Evolutionary conservation across 2,329 filamentous ascomycete species (phyloP).

Genomic region (Diplodia corticola): DNA sequence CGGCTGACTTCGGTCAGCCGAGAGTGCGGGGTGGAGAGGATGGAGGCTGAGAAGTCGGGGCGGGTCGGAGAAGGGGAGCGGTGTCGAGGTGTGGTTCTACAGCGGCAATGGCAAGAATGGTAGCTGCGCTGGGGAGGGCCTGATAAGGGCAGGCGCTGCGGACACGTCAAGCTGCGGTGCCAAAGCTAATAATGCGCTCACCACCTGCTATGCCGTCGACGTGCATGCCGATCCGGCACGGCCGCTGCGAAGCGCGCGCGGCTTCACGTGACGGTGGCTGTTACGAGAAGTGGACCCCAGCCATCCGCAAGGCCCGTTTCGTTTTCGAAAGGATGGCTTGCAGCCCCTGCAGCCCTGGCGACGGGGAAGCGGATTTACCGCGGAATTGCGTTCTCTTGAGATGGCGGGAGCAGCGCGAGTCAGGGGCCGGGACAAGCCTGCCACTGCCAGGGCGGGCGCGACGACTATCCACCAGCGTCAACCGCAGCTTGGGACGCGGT

Average conservation of each 20-base stretch:
- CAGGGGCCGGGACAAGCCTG: background rate
- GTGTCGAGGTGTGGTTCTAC: slow-evolving; percentile 15
- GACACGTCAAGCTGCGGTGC: slow-evolving; percentile 1
- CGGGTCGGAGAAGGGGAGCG: background rate
- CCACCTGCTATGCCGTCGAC: background rate
- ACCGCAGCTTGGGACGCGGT: background rate
- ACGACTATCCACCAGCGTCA: background rate
- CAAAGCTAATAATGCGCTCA: background rate
- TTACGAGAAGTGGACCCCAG: background rate
- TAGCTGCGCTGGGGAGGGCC: background rate
- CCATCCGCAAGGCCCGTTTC: background rate
- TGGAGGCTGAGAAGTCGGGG: background rate
- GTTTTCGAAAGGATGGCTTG: background rate
- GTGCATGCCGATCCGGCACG: slow-evolving; percentile 6
- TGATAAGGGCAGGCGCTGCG: background rate
- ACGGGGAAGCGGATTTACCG: background rate
- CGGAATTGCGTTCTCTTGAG: background rate
- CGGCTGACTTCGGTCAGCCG: background rate
- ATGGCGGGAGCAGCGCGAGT: background rate
- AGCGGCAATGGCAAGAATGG: background rate
- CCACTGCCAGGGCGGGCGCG: background rate
- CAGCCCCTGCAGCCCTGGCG: background rate
- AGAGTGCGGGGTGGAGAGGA: slow-evolving; percentile 1
- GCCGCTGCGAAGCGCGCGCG: background rate
- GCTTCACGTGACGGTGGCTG: background rate